Base-by-base conservation (phyloP, 495 filamentous ascomycete species). In the Pyrenopolyporus hunteri region DNA sequence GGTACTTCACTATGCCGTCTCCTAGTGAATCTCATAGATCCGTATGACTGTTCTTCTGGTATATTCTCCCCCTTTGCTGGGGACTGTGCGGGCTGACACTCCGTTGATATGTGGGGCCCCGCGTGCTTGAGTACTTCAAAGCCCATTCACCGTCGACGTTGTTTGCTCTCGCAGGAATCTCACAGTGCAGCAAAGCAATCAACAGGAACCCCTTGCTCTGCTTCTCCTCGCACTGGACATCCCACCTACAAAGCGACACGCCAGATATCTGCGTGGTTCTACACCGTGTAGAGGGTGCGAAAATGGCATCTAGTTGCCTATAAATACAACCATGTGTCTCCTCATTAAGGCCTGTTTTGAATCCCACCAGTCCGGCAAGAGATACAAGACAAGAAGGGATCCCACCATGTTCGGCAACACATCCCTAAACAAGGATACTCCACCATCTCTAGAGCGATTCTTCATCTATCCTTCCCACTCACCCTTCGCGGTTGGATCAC, bases 271-370 rank as follows among this genome's bases (percentile, higher is more conserved):
- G 20, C 8, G 25, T 11, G 5, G 14, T 26, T 20, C 42, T n/a
- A n/a, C n/a, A 2, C 26, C 5, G 9, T 29, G 9, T 4, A 29
- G 9, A 29, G 26, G 26, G 26, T 9, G 26, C 5, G 9, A 29
- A 9, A 29, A 11, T 20, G 13, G 19, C n/a, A n/a, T n/a, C n/a
- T n/a, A n/a, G n/a, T n/a, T n/a, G n/a, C n/a, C n/a, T n/a, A n/a
- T n/a, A n/a, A n/a, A n/a, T 60, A 62, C 44, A 55, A 55, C 31
- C 55, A 61, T 62, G 58, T 55, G 50, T 14, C 13, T 45, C 29
- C 22, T 55, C 32, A 7, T 54, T 25, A 26, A 43, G 16, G 11
- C 8, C 17, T 14, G 8, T 26, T 7, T 17, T n/a, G 11, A 28
- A 47, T 14, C n/a, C 11, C 8, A 17, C 23, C 35, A 32, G 25